A percentile compares a stretch with the other conserved stretches of the same genome.
These are phyloP conservation scores for Microbotryum violaceum DNA, from an alignment of 1,284 basidiomycete genomes.

Conservation along the genomic window DNA sequence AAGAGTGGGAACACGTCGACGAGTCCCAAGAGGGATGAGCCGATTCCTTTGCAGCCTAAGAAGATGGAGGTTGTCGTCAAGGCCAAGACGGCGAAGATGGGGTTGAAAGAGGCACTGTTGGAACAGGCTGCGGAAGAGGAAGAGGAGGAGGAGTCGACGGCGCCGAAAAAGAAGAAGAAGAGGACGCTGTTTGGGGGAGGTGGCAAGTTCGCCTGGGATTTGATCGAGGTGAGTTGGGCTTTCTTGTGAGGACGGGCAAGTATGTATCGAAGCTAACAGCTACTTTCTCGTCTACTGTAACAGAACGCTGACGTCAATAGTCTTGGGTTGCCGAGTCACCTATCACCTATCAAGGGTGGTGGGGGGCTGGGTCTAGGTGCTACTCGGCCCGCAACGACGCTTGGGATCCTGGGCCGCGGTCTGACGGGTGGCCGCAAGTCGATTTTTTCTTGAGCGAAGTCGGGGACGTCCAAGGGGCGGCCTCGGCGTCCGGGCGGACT, in stretches of 20 bases:
- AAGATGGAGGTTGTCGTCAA: not conserved
- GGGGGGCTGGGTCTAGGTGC: not conserved
- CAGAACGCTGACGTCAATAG: slow-evolving; percentile 26
- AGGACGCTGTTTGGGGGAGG: slow-evolving; percentile 12
- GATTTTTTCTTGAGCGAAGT: slow-evolving; percentile 3
- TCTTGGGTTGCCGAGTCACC: slow-evolving; percentile 15
- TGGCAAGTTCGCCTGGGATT: slow-evolving; percentile 17
- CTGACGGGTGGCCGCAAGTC: slow-evolving; percentile 1
- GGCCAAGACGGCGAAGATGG: slow-evolving; percentile 3
- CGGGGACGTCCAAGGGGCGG: not conserved
- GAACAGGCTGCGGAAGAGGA: not conserved
- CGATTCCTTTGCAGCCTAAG: not conserved
- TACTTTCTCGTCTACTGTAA: no score
- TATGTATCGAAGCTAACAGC: not conserved
- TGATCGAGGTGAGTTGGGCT: slow-evolving; percentile 22
- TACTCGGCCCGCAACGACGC: not conserved
- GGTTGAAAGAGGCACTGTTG: not conserved
- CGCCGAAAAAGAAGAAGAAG: slow-evolving; percentile 25
- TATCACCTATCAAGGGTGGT: slow-evolving; percentile 29
- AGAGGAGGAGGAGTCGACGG: slow-evolving; percentile 1
- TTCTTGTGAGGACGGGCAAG: not conserved
- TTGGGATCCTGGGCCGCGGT: slow-evolving; percentile 7
- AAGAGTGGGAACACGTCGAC: not conserved
- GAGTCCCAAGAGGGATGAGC: slow-evolving; percentile 3
- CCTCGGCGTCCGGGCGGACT: not conserved